Evolutionary conservation across 1,139 yeast genomes (phyloP).

Genomic region (Hemisphaericaspora xylanilytica): DNA sequence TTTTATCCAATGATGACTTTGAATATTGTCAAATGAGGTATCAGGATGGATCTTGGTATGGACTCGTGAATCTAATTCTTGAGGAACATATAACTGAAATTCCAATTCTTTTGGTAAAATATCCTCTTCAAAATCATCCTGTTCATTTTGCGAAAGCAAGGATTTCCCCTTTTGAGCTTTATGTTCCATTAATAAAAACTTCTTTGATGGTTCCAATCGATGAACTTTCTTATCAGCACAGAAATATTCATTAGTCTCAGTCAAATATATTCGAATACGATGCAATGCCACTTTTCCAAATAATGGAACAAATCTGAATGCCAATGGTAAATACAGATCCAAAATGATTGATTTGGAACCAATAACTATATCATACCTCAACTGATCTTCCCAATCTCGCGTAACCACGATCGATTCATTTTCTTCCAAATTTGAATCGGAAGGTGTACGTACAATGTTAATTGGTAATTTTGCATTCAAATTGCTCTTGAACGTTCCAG

Average conservation of each 20-base stretch:
- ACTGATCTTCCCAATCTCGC: constrained; percentile 90
- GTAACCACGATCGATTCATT: constrained; percentile 90
- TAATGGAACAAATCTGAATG: constrained; percentile 78
- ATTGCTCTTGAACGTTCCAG: constrained; percentile 83
- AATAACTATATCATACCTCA: constrained; percentile 84
- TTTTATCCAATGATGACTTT: constrained; percentile 92
- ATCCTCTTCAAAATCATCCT: constrained; percentile 38
- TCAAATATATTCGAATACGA: constrained; percentile 76
- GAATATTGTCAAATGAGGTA: constrained; percentile 72
- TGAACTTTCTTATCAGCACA: constrained; percentile 86
- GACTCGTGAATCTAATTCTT: constrained; percentile 19
- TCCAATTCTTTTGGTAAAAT: constrained; percentile 64
- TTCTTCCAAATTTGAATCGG: constrained; percentile 78
- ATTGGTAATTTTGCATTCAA: constrained; percentile 64
- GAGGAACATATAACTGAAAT: constrained; percentile 78
- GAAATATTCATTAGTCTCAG: constrained; percentile 88
- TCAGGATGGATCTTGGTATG: constrained; percentile 66
- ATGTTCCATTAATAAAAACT: constrained; percentile 76
- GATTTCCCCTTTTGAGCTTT: constrained; percentile 57
- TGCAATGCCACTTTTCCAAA: constrained; percentile 82
- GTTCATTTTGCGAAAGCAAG: constrained; percentile 23
- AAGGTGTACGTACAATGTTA: constrained; percentile 68
- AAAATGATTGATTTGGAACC: constrained; percentile 85
- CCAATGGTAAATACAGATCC: constrained; percentile 79
- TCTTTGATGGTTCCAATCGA: constrained; percentile 84